Evolutionary conservation across 2,329 filamentous ascomycete species (phyloP), one percentile per base, ranked within the genome.

Genomic region (Rutstroemia sp.): DNA sequence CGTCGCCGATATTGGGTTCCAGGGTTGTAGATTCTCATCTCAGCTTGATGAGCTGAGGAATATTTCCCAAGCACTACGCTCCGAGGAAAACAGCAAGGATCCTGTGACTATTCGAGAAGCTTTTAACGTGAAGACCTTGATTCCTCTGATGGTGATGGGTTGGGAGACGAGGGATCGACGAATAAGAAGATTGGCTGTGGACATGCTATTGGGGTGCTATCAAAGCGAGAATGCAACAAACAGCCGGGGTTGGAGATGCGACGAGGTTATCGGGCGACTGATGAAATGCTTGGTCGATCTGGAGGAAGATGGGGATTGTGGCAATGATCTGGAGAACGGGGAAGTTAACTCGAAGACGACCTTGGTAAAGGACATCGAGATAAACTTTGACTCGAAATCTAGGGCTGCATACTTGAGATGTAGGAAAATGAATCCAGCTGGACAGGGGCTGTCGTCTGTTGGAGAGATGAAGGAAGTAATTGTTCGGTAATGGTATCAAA

Each of bases 111-210:
- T 44, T 62, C 39, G 60, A 57, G 47, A 62, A 61, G 47, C 41
- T 60, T 64, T 65, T 37, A 61, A 65, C 21, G 53, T 65, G 55
- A 60, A 58, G 38, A 63, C 63, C 5, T 58, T 65, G 3, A 59
- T 65, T 3, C 64, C 64, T 19, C 56, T 61, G 2, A 59, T 63
- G 52, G 60, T 60, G 25, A 58, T 65, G 0, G 63, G 63, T 3
- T 64, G 63, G 63, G 58, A 61, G 16, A 63, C 60, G 17, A 48
- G 63, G 4, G 59, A 65, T 42, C 54, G 61, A 30, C 44, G 57
- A 2, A 44, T 65, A 9, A 27, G 62, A n/a, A 42, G 56, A n/a
- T 51, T 63, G 30, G 60, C 59, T 3, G 58, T 66, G 27, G 46
- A 60, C 21, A 53, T 65, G 27, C 56, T 65, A 7, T 49, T 63